Conservation (phyloP, 148 eudicot species). For the Dysphania ambrosioides region DNA sequence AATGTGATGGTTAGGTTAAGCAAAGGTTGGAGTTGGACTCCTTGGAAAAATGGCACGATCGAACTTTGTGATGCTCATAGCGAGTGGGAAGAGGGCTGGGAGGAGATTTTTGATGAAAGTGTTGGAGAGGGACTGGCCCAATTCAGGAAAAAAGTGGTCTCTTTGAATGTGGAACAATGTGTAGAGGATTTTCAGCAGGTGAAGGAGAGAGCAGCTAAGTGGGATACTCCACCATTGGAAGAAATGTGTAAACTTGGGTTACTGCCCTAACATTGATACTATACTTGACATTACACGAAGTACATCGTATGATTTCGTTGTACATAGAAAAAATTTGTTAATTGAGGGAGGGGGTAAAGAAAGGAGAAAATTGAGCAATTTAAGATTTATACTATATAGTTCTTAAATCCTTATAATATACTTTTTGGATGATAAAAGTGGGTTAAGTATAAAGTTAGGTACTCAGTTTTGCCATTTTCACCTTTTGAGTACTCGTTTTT, state of each 20-base stretch:
- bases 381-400: neutral
- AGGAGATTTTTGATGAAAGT: constrained; percentile 43
- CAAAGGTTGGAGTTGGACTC: constrained; percentile 78
- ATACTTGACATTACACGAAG: neutral
- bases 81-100: constrained; percentile 82
- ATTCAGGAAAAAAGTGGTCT: constrained; percentile 40
- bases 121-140: constrained; percentile 45
- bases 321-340: constrained; percentile 10
- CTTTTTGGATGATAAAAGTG: neutral
- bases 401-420: no score
- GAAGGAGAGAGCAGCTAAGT: constrained; percentile 39
- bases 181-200: constrained; percentile 55
- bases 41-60: constrained; percentile 45
- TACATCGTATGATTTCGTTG: constrained; percentile 16
- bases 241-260: constrained; percentile 69
- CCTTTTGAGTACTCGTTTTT: no score
- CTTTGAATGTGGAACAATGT: constrained; percentile 48
- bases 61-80: constrained; percentile 68
- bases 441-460: no score
- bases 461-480: no score
- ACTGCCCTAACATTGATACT: constrained; percentile 9
- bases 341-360: neutral
- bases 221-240: constrained; percentile 54
- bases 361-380: neutral
- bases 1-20: constrained; percentile 43